A percentile compares a stretch with the other conserved stretches of the same genome.
Evolutionary conservation across 495 filamentous ascomycete species (phyloP).

Genomic region (Hypoxylon crocopeplum): DNA sequence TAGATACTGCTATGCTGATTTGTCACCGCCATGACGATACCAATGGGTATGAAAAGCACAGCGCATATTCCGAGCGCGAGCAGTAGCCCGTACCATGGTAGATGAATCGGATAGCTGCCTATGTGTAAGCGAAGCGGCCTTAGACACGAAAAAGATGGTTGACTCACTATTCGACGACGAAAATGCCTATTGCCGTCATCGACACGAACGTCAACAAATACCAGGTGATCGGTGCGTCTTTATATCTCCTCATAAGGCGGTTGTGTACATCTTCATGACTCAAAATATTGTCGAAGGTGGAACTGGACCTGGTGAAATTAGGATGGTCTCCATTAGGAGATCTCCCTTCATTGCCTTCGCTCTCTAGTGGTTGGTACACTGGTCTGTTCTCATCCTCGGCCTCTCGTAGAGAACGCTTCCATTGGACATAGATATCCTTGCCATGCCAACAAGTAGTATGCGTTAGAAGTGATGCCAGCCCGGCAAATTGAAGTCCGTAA

Average conservation of each 20-base stretch:
- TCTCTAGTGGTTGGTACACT: conserved; percentile 52
- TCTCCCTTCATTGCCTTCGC: conserved; percentile 25
- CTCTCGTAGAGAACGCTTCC: conserved; percentile 61
- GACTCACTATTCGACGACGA: conserved; percentile 79
- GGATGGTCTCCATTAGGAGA: conserved; percentile 9
- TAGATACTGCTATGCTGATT: conserved; percentile 84
- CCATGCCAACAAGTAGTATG: conserved; percentile 79
- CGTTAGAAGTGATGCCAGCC: conserved; percentile 72
- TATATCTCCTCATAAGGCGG: conserved; percentile 75
- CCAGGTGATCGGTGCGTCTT: conserved; percentile 80
- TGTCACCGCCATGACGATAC: conserved; percentile 85
- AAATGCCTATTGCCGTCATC: conserved; percentile 78
- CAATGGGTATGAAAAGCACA: conserved; percentile 78
- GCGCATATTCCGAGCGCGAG: conserved; percentile 76
- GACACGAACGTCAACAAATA: conserved; percentile 72
- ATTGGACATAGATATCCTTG: conserved; percentile 74
- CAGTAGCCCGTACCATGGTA: conserved; percentile 79
- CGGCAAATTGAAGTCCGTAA: conserved; percentile 82
- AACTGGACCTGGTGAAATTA: conserved; percentile 41
- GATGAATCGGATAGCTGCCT: conserved; percentile 71
- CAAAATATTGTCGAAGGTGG: conserved; percentile 63
- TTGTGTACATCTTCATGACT: conserved; percentile 77
- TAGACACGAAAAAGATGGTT: background rate
- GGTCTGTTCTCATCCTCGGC: conserved; percentile 50
- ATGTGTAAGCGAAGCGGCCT: conserved; percentile 15